phyloP scores from a whole-genome alignment of 306 rosid genomes.

The Castanopsis chinensis region DNA sequence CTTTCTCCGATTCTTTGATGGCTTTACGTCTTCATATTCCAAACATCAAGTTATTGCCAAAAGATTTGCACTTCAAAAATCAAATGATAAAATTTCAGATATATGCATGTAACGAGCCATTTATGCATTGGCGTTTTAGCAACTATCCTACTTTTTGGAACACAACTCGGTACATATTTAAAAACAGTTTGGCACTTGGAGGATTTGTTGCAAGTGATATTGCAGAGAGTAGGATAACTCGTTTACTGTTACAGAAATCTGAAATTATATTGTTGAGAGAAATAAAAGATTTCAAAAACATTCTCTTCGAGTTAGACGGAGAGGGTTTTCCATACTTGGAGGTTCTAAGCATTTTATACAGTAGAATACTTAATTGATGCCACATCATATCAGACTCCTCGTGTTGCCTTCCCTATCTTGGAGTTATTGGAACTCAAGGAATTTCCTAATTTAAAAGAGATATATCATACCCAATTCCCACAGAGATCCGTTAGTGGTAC shows the following conservation, averaged over 20 bases:
- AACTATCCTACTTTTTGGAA: neutral
- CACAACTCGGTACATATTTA: no score
- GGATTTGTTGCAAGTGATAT: neutral
- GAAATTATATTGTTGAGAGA: neutral
- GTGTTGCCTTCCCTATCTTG: neutral
- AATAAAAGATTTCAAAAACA: slow-evolving; percentile 18
- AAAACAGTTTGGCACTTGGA: neutral
- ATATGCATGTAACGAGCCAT: no score
- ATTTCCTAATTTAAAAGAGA: neutral
- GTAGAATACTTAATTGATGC: slow-evolving; percentile 17
- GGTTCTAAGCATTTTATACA: neutral
- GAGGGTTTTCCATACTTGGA: slow-evolving; percentile 18
- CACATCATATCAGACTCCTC: neutral
- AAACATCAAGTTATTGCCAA: neutral
- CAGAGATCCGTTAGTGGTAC: neutral
- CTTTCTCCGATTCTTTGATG: neutral
- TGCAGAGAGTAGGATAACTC: neutral
- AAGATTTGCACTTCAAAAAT: no score
- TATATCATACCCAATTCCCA: neutral
- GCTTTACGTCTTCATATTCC: slow-evolving; percentile 2
- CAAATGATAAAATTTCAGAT: no score
- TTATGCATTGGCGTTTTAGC: no score
- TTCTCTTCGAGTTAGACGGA: neutral
- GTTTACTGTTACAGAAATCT: slow-evolving; percentile 14
- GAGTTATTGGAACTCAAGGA: rapidly evolving